A percentile compares a stretch with the other conserved stretches of the same genome.
phyloP scores from a whole-genome alignment of 2,329 filamentous ascomycete species.

The Monosporascus sp. region DNA sequence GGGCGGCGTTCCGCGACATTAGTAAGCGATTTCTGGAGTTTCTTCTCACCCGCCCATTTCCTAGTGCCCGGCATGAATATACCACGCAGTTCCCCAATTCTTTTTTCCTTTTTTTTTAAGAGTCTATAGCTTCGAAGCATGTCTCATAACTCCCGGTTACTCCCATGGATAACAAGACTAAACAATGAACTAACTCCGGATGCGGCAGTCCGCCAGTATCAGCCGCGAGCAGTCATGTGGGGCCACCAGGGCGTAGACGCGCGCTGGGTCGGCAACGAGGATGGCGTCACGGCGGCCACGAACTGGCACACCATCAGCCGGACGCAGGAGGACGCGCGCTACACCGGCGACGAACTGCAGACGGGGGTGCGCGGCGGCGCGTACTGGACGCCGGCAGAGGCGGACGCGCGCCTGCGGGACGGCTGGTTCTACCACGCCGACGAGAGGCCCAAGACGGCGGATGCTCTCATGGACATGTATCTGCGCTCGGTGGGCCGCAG shows the following conservation, averaged over 20 bases:
- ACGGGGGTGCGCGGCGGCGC: conserved; percentile 19
- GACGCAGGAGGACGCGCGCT: conserved; percentile 22
- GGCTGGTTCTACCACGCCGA: conserved; percentile 24
- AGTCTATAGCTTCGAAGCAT: too few species aligned
- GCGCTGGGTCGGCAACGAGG: conserved; percentile 28
- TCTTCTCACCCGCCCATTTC: too few species aligned
- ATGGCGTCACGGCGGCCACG: conserved; percentile 18
- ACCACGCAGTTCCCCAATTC: too few species aligned
- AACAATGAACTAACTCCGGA: too few species aligned
- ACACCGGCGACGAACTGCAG: conserved; percentile 17
- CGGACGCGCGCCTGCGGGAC: conserved; percentile 20
- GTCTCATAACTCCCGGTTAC: too few species aligned
- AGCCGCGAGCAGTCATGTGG: conserved; percentile 25
- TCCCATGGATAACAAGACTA: too few species aligned
- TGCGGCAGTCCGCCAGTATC: conserved; percentile 14
- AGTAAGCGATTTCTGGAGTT: conserved; percentile 1
- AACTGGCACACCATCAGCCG: conserved; percentile 27
- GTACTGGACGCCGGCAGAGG: conserved; percentile 25
- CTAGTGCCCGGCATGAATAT: too few species aligned
- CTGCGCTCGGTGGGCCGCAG: conserved; percentile 20
- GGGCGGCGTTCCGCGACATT: conserved; percentile 23
- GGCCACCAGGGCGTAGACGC: conserved; percentile 26
- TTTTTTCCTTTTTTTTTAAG: too few species aligned
- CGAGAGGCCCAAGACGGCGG: conserved; percentile 19
- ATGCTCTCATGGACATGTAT: conserved; percentile 22